These are phyloP conservation scores for Penicillium bovifimosum DNA, from an alignment of 495 filamentous ascomycete species.

Conservation along the genomic window DNA sequence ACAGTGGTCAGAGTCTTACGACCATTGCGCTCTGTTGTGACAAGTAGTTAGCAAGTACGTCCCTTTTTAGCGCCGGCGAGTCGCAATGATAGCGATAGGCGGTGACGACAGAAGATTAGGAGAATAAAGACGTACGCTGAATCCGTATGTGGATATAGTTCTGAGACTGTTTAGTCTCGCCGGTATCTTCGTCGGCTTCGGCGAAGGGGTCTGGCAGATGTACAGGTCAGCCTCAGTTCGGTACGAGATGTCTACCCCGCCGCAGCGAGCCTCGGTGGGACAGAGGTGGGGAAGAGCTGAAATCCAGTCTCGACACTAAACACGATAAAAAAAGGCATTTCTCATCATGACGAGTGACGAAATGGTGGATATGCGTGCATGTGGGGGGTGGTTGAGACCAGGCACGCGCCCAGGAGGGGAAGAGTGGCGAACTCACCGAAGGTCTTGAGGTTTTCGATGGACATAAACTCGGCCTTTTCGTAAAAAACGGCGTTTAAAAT, in stretches of 20 bases:
- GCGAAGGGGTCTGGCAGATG: constrained; percentile 89
- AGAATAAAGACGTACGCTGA: constrained; percentile 69
- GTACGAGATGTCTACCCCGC: constrained; percentile 36
- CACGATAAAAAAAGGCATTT: background rate
- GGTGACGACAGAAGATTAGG: constrained; percentile 11
- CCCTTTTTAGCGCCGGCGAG: constrained; percentile 10
- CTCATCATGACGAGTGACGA: background rate
- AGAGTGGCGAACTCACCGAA: constrained; percentile 69
- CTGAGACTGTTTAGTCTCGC: constrained; percentile 86
- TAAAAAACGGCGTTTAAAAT: constrained; percentile 41
- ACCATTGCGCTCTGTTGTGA: constrained; percentile 90
- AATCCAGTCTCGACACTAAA: background rate
- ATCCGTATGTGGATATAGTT: constrained; percentile 99
- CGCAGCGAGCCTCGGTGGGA: constrained; percentile 11
- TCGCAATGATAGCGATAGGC: background rate
- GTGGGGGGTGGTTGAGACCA: background rate
- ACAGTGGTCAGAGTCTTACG: constrained; percentile 99
- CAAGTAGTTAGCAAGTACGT: constrained; percentile 19
- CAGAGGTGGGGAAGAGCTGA: background rate
- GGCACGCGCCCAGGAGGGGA: constrained; percentile 19
- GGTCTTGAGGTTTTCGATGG: constrained; percentile 99
- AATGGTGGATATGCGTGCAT: background rate
- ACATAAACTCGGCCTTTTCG: constrained; percentile 81
- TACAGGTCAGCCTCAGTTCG: constrained; percentile 34
- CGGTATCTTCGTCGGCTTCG: constrained; percentile 99